These are phyloP conservation scores for Phytopythium kandeliae DNA, from an alignment of 352 stramenopile genomes.

Conservation along the genomic window DNA sequence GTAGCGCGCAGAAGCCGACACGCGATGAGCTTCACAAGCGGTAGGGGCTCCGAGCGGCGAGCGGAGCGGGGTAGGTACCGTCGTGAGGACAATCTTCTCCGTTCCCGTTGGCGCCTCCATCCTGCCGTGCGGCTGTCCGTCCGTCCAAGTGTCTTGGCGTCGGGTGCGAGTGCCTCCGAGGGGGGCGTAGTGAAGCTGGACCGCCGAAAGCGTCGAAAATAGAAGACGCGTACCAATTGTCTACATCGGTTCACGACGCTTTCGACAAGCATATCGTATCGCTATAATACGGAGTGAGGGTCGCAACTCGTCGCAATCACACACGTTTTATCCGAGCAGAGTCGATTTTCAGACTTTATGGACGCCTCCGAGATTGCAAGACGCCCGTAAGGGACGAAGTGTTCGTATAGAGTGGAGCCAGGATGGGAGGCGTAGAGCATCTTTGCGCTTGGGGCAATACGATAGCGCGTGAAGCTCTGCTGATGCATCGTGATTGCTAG, in stretches of 20 bases:
- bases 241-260: too few species aligned
- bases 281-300: too few species aligned
- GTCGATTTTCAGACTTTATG: too few species aligned
- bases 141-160: slow-evolving; percentile 7
- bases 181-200: background rate
- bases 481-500: slow-evolving; percentile 94
- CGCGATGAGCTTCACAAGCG: too few species aligned
- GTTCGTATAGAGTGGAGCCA: slow-evolving; percentile 9
- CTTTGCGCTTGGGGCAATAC: slow-evolving; percentile 93
- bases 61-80: too few species aligned
- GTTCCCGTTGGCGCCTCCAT: slow-evolving; percentile 61
- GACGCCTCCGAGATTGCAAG: too few species aligned
- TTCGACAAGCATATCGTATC: too few species aligned
- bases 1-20: slow-evolving; percentile 1
- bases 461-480: slow-evolving; percentile 91
- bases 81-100: slow-evolving; percentile 77
- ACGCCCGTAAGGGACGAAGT: slow-evolving; percentile 17
- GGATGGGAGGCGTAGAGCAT: slow-evolving; percentile 16
- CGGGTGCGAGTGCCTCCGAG: slow-evolving; percentile 4
- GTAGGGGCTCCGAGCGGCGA: too few species aligned
- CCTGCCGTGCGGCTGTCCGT: slow-evolving; percentile 16
- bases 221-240: too few species aligned
- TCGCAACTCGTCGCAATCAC: too few species aligned
- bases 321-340: too few species aligned
- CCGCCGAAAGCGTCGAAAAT: slow-evolving; percentile 7